Percentiles rank a stretch among this genome's conserved stretches.
Conservation (phyloP, 1,284 basidiomycete species). For the Anthracocystis panici-leucophaei region DNA sequence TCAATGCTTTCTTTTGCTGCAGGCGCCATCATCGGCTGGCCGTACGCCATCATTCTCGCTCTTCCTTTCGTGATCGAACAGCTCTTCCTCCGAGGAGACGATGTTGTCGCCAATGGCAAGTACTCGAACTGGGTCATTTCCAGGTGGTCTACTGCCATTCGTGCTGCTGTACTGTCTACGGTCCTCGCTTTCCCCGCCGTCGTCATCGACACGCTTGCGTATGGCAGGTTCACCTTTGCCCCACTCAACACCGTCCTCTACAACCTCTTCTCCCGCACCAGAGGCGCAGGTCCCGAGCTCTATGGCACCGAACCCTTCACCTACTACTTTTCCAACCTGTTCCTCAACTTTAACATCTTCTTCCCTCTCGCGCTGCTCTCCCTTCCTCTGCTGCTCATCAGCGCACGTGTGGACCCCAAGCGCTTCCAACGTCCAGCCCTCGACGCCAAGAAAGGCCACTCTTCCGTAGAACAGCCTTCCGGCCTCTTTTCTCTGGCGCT, state of each 20-base stretch:
- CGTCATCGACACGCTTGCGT: slow-evolving; percentile 81
- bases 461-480: slow-evolving; percentile 20
- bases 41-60: slow-evolving; percentile 86
- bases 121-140: slow-evolving; percentile 25
- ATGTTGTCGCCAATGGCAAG: slow-evolving; percentile 32
- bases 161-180: slow-evolving; percentile 75
- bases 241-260: slow-evolving; percentile 94
- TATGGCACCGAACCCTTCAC: slow-evolving; percentile 91
- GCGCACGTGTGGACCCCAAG: slow-evolving; percentile 80
- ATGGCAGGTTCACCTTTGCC: slow-evolving; percentile 82
- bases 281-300: slow-evolving; percentile 82
- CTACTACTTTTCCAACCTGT: slow-evolving; percentile 72
- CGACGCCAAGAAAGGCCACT: slow-evolving; percentile 58
- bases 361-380: slow-evolving; percentile 77
- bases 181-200: slow-evolving; percentile 75
- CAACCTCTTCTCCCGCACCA: slow-evolving; percentile 80
- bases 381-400: slow-evolving; percentile 80
- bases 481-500: slow-evolving; percentile 73
- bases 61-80: slow-evolving; percentile 93
- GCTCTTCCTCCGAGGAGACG: slow-evolving; percentile 79
- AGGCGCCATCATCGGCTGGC: slow-evolving; percentile 94
- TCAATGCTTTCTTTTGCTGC: slow-evolving; percentile 81
- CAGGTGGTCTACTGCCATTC: slow-evolving; percentile 77
- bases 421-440: slow-evolving; percentile 80
- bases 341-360: slow-evolving; percentile 92